Evolutionary conservation across 768 basidiomycete species (phyloP).

Genomic region (Kwoniella heveanensis): DNA sequence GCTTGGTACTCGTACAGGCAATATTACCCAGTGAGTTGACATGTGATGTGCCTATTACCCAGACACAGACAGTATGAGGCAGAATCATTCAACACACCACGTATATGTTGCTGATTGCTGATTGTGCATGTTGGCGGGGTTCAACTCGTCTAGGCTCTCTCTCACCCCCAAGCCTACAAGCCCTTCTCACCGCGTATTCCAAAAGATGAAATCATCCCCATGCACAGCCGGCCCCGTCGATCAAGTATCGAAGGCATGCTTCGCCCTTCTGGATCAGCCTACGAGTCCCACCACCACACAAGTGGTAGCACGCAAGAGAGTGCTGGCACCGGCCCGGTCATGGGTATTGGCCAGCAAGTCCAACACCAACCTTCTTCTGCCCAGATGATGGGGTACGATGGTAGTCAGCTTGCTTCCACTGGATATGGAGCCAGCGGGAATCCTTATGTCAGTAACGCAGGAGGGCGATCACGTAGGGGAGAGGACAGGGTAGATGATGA

Average conservation of each 20-base stretch:
- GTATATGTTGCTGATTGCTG: background rate
- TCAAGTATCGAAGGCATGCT: slow-evolving; percentile 20
- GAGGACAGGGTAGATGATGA: slow-evolving; percentile 4
- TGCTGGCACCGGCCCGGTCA: background rate
- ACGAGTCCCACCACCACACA: slow-evolving; percentile 12
- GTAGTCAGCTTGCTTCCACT: background rate
- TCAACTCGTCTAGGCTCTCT: slow-evolving; percentile 23
- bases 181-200: slow-evolving; percentile 47
- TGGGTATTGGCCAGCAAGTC: background rate
- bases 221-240: slow-evolving; percentile 17
- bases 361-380: background rate
- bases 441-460: background rate
- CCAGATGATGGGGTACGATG: background rate
- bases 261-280: background rate
- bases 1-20: slow-evolving; percentile 52
- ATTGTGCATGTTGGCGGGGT: background rate
- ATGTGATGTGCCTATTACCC: too few relatives aligned
- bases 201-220: slow-evolving; percentile 27
- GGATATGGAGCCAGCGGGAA: background rate
- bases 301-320: slow-evolving; percentile 8
- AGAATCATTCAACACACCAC: too few relatives aligned
- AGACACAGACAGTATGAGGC: too few relatives aligned
- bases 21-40: slow-evolving; percentile 48
- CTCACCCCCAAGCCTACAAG: slow-evolving; percentile 37
- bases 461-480: background rate